Conservation (phyloP, 495 filamentous ascomycete genomes). For the Pyrenula aspistea region DNA sequence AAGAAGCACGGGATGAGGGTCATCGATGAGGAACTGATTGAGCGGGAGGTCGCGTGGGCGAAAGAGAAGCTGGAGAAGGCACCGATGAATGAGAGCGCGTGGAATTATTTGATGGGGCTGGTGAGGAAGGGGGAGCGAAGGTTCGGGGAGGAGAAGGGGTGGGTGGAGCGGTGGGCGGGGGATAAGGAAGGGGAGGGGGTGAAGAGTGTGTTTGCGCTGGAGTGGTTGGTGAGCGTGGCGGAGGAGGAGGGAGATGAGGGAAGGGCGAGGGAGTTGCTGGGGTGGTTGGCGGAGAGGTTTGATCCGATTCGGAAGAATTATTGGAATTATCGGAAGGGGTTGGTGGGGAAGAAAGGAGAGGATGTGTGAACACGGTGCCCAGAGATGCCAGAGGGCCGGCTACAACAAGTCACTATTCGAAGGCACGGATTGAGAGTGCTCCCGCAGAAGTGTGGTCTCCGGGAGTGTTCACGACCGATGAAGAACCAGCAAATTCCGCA, state of each 20-base stretch:
- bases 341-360: slow-evolving; percentile 15
- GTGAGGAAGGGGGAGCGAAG: slow-evolving; percentile 49
- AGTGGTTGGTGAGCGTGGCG: slow-evolving; percentile 76
- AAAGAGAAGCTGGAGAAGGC: slow-evolving; percentile 59
- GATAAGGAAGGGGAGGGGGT: slow-evolving; percentile 24
- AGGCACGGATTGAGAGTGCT: no score
- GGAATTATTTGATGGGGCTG: slow-evolving; percentile 80
- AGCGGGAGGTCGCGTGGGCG: slow-evolving; percentile 64
- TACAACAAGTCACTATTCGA: no score
- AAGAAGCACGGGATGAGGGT: slow-evolving; percentile 27
- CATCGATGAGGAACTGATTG: slow-evolving; percentile 49
- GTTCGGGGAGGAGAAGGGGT: slow-evolving; percentile 46
- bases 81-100: slow-evolving; percentile 87
- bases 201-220: slow-evolving; percentile 75
- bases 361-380: no score
- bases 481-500: no score
- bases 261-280: slow-evolving; percentile 50
- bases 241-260: slow-evolving; percentile 45
- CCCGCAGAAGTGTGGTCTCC: no score
- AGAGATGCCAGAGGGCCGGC: no score
- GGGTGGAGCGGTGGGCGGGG: slow-evolving; percentile 26
- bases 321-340: slow-evolving; percentile 66
- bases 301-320: slow-evolving; percentile 86
- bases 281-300: slow-evolving; percentile 68
- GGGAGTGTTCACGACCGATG: no score